A percentile compares a stretch with the other conserved stretches of the same genome.
Conservation (phyloP, 306 rosid genomes). For the Abrus precatorius region DNA sequence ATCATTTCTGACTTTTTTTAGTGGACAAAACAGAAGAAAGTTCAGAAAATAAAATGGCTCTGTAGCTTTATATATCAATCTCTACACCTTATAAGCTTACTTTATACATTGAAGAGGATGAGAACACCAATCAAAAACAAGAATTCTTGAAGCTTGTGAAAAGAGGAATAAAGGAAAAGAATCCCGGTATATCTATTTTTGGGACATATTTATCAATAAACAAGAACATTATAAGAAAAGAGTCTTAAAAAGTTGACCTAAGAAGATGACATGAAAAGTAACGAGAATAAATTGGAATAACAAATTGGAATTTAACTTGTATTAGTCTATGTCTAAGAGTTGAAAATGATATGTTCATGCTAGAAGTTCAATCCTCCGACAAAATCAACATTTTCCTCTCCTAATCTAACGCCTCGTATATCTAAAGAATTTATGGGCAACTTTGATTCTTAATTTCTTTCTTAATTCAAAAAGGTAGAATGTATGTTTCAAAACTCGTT, state of each 20-base stretch:
- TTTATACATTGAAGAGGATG: background rate
- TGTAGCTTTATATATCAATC: background rate
- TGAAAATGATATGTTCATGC: too few relatives aligned
- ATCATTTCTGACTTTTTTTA: background rate
- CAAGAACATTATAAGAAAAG: background rate
- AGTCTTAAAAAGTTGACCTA: background rate
- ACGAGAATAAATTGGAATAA: background rate
- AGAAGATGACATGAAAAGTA: background rate
- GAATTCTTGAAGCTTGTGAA: background rate
- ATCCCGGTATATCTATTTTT: background rate
- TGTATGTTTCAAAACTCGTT: too few relatives aligned
- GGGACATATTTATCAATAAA: background rate
- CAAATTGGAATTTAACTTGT: background rate
- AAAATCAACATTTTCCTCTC: background rate
- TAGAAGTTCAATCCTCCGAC: too few relatives aligned
- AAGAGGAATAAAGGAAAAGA: background rate
- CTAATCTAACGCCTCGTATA: background rate
- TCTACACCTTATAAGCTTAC: background rate
- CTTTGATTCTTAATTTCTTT: background rate
- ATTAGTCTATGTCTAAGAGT: background rate
- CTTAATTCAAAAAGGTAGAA: background rate
- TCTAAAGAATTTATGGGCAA: background rate
- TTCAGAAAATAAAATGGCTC: background rate
- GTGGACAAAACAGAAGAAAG: background rate
- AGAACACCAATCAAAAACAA: background rate